Conservation (phyloP, 768 basidiomycete genomes). For the Neoboletus subvelutipes region DNA sequence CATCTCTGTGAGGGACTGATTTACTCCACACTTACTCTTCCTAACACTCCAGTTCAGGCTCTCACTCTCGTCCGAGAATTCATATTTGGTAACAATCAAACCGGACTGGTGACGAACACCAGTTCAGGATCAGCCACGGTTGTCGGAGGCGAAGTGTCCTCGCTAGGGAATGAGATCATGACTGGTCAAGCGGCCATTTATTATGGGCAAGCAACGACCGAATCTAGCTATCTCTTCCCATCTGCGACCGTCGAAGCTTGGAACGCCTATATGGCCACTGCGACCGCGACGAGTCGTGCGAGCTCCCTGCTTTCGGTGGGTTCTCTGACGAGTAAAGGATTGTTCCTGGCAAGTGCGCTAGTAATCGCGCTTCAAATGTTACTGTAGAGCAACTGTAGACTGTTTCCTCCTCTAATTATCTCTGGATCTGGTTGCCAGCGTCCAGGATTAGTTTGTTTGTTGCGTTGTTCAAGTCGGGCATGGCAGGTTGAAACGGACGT, state of each 20-base stretch:
- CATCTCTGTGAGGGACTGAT: conserved; percentile 39
- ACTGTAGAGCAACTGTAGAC: background rate
- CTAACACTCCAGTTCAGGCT: conserved; percentile 39
- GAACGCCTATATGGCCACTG: conserved; percentile 50
- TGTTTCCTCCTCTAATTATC: background rate
- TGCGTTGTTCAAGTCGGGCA: too few relatives aligned
- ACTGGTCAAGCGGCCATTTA: conserved; percentile 56
- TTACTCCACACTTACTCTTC: background rate
- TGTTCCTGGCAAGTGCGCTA: background rate
- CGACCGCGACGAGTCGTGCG: conserved; percentile 19
- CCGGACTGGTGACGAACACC: conserved; percentile 49
- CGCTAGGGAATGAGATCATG: conserved; percentile 48
- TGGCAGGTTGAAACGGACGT: too few relatives aligned
- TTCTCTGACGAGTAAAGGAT: background rate
- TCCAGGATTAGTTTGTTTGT: too few relatives aligned
- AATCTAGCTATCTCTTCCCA: conserved; percentile 55
- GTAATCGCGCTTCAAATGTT: background rate
- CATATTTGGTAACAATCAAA: conserved; percentile 49
- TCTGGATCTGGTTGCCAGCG: too few relatives aligned
- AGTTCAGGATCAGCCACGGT: conserved; percentile 30
- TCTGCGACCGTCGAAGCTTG: conserved; percentile 57
- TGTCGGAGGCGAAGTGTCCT: conserved; percentile 49
- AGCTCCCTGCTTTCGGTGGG: background rate
- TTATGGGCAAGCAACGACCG: conserved; percentile 47
- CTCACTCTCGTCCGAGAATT: conserved; percentile 40